Conservation (phyloP, 2,329 filamentous ascomycete species). For the Albifimbria verrucaria region DNA sequence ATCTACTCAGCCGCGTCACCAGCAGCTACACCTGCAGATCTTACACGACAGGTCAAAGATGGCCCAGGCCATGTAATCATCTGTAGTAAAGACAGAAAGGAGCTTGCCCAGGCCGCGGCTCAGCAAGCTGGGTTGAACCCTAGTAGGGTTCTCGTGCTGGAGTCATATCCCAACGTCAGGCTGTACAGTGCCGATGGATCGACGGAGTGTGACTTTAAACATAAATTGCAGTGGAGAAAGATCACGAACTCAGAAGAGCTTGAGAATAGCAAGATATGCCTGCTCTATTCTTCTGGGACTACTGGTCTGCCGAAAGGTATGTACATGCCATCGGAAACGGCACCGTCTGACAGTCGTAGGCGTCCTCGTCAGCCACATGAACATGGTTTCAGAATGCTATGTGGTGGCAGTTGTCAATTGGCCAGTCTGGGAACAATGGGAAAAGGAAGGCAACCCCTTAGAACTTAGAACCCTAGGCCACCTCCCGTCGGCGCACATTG, state of each 20-base stretch:
- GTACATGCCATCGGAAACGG: not conserved
- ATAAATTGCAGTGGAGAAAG: conserved; percentile 46
- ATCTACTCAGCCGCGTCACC: conserved; percentile 55
- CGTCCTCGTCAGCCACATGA: conserved; percentile 41
- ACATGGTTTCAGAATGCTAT: conserved; percentile 35
- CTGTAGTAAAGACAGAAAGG: conserved; percentile 45
- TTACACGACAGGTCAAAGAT: conserved; percentile 42
- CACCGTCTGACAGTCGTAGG: conserved; percentile 15
- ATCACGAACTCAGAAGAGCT: conserved; percentile 49
- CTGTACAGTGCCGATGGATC: conserved; percentile 22
- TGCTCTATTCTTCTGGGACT: conserved; percentile 47
- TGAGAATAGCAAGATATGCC: conserved; percentile 34
- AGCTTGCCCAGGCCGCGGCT: conserved; percentile 46
- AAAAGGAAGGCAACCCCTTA: conserved; percentile 18
- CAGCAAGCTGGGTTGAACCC: conserved; percentile 39
- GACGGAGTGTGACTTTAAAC: conserved; percentile 22
- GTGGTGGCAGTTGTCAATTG: conserved; percentile 26
- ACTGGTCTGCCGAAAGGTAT: conserved; percentile 44
- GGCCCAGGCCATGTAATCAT: conserved; percentile 36
- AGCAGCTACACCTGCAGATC: conserved; percentile 45
- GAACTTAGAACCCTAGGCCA: conserved; percentile 36
- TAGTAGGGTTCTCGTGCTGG: conserved; percentile 48
- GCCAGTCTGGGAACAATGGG: conserved; percentile 23
- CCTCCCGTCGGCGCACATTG: conserved; percentile 43
- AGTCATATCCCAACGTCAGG: conserved; percentile 28